These are phyloP conservation scores for Haematococcus sp. DNA, from an alignment of 139 green algal genomes.

Conservation along the genomic window DNA sequence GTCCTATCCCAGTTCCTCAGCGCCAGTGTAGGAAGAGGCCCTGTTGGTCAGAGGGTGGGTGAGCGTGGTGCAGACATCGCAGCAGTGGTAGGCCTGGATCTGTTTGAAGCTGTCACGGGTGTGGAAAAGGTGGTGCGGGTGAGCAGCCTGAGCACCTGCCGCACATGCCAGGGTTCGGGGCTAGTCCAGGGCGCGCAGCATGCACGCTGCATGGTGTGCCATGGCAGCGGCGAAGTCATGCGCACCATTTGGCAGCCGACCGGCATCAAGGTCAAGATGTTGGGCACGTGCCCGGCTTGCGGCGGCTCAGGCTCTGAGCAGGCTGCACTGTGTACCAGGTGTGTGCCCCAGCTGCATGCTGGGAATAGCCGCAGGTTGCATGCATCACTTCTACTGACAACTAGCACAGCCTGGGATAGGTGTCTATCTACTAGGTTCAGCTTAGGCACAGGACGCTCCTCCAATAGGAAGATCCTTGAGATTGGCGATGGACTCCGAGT, in stretches of 20 bases:
- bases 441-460: too few species aligned
- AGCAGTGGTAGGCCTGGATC: constrained; percentile 36
- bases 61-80: constrained; percentile 25
- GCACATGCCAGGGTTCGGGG: constrained; percentile 11
- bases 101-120: constrained; percentile 32
- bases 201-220: constrained; percentile 12
- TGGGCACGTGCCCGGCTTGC: constrained; percentile 18
- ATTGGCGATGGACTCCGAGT: too few species aligned
- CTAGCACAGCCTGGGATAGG: too few species aligned
- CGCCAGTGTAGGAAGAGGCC: too few species aligned
- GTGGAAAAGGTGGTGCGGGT: constrained; percentile 19
- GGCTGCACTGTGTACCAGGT: constrained; percentile 12
- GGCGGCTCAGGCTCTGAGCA: constrained; percentile 1
- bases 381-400: too few species aligned
- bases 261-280: not conserved
- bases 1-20: too few species aligned
- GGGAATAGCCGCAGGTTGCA: too few species aligned
- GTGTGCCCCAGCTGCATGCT: not conserved
- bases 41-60: too few species aligned
- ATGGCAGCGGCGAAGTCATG: constrained; percentile 23
- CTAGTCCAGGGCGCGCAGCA: not conserved
- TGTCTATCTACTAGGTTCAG: too few species aligned
- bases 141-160: constrained; percentile 15
- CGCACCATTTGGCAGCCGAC: not conserved
- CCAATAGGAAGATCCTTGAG: too few species aligned